Conservation (phyloP, 2,329 filamentous ascomycete species). For the Fusarium pilosicola region DNA sequence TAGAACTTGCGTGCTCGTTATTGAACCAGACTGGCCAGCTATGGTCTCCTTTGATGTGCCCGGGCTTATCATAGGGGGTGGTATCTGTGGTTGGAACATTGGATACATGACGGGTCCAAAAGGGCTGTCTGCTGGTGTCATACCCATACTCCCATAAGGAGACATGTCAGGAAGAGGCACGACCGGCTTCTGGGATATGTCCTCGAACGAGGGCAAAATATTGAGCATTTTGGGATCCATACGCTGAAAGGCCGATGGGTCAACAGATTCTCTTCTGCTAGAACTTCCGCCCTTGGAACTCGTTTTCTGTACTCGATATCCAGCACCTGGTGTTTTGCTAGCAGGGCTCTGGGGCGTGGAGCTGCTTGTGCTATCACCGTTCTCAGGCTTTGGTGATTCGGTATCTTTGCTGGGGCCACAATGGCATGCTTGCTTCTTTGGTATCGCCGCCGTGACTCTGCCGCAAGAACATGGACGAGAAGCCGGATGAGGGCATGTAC, state of each 20-base stretch:
- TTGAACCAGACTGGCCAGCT: constrained; percentile 32
- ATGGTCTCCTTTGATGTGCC: constrained; percentile 26
- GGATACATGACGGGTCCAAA: constrained; percentile 46
- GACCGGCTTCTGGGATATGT: constrained; percentile 42
- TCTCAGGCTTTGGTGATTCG: constrained; percentile 40
- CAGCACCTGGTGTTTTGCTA: constrained; percentile 43
- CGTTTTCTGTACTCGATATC: constrained; percentile 60
- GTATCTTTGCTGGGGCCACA: constrained; percentile 55
- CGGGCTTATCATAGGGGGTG: constrained; percentile 36
- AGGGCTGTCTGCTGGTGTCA: constrained; percentile 41
- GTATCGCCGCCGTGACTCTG: constrained; percentile 72
- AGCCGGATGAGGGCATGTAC: constrained; percentile 73
- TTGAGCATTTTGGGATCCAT: constrained; percentile 66
- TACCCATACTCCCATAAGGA: constrained; percentile 44
- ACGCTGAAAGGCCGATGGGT: constrained; percentile 58
- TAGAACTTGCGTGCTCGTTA: constrained; percentile 34
- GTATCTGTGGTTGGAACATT: constrained; percentile 47
- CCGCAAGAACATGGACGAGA: constrained; percentile 70
- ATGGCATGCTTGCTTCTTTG: constrained; percentile 65
- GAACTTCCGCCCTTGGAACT: constrained; percentile 47
- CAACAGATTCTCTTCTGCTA: constrained; percentile 60
- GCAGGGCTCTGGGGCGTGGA: constrained; percentile 46
- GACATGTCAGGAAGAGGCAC: constrained; percentile 38
- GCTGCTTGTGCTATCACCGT: constrained; percentile 39
- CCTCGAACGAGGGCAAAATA: constrained; percentile 52